phyloP scores from a whole-genome alignment of 306 rosid genomes.

The Geum urbanum region DNA sequence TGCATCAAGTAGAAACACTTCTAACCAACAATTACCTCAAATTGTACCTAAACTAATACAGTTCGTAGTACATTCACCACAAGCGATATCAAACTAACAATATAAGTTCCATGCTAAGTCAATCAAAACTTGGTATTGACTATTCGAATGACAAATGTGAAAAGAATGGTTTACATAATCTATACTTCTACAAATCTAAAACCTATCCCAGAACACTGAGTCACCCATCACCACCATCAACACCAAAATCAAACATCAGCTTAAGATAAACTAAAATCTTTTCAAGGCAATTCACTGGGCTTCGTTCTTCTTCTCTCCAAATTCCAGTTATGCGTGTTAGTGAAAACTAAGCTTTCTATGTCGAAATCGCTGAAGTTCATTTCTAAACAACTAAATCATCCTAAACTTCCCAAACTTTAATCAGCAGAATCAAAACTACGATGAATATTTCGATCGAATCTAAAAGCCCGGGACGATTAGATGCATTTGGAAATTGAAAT shows the following conservation, averaged over 20 bases:
- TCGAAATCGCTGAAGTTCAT: not conserved
- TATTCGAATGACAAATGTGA: not conserved
- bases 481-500: not conserved
- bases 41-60: not conserved
- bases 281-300: not conserved
- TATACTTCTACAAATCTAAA: too few relatives aligned
- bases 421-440: not conserved
- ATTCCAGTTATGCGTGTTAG: not conserved
- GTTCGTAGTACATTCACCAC: not conserved
- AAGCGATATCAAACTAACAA: constrained; percentile 6
- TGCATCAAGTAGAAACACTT: constrained; percentile 4
- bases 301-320: not conserved
- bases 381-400: not conserved
- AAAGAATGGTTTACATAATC: not conserved
- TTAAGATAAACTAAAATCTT: not conserved
- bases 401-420: not conserved
- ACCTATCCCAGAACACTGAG: not conserved
- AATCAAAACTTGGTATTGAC: too few relatives aligned
- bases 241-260: not conserved
- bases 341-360: not conserved
- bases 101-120: not conserved
- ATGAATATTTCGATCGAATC: not conserved
- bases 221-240: not conserved
- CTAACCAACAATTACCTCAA: not conserved
- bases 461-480: not conserved